Evolutionary conservation across 2,329 filamentous ascomycete genomes (phyloP).

Genomic region (Pyricularia sp.): DNA sequence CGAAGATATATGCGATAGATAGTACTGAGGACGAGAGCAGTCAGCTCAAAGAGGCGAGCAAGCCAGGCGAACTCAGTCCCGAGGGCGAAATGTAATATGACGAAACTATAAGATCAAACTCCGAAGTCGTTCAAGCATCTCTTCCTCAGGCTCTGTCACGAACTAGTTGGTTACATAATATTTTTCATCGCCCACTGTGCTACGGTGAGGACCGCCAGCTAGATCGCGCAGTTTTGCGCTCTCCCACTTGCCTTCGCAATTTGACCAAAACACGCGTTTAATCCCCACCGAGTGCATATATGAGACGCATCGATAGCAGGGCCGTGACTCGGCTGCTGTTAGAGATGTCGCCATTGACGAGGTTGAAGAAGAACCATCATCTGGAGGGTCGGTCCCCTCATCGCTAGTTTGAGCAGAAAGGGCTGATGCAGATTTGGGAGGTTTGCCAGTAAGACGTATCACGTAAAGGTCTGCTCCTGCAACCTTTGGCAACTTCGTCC

Average conservation of each 20-base stretch:
- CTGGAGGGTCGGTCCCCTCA: no score
- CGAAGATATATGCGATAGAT: no score
- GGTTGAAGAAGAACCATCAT: neutral
- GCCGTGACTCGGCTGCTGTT: no score
- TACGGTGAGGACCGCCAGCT: slow-evolving; percentile 27
- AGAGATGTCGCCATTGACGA: slow-evolving; percentile 14
- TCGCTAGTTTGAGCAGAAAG: no score
- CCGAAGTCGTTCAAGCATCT: slow-evolving; percentile 28
- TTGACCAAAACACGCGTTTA: slow-evolving; percentile 44
- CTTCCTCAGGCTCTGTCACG: slow-evolving; percentile 42
- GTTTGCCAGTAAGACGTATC: no score
- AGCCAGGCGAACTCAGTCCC: no score
- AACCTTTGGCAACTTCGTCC: no score
- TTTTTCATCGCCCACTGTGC: slow-evolving; percentile 9
- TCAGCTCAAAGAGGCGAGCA: no score
- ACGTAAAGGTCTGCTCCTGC: no score
- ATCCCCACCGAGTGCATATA: slow-evolving; percentile 25
- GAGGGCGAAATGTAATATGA: neutral
- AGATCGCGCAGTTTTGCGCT: slow-evolving; percentile 38
- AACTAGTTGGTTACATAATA: slow-evolving; percentile 25
- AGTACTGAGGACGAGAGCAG: no score
- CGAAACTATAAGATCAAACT: neutral
- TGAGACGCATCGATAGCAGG: no score
- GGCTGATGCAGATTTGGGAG: no score
- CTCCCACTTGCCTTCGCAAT: slow-evolving; percentile 36